Evolutionary conservation across 306 rosid genomes (phyloP), one percentile per base, ranked within the genome.

Genomic region (Casuarina cunninghamiana): DNA sequence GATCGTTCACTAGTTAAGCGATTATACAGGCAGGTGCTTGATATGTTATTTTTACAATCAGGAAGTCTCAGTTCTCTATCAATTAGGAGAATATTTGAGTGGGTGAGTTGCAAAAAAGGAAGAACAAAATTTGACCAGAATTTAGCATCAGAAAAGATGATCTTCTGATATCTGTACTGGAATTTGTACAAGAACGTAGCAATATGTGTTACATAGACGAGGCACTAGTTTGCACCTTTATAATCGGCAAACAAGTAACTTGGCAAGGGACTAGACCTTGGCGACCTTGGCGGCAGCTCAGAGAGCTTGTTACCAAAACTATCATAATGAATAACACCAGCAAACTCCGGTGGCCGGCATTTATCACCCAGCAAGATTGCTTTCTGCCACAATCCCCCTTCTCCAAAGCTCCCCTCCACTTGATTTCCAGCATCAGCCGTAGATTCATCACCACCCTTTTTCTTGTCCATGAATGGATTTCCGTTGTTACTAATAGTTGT

Each of bases 341-440:
- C 13, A 73, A 87, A 87, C 49, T 81, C 51, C 4, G 83, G 58
- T 0, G 87, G 89, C n/a, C 75, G 74, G 46, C 87, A 88, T 68
- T 76, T 88, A 48, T 83, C 87, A 26, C 91, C 91, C 87, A 88
- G 81, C 74, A 83, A 63, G 57, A 83, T 85, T 46, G 75, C 72
- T 77, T 80, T 85, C 70, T 85, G 84, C 89, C 91, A 88, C 48
- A 88, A 54, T 50, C 91, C 77, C 11, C 10, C 39, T 2, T 88
- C 91, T 37, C 70, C 75, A 51, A 67, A 48, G 2, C 39, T 51
- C 8, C 53, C 72, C 43, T 69, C 71, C 17, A 8, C 35, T 10
- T 3, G 51, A 48, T 2, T 62, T 10, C 19, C 63, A 15, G 43
- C 54, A 54, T 0, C 67, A 0, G 6, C 57, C 19, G 5, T 42